These are phyloP conservation scores for Phytophthora foliorum DNA, from an alignment of 352 stramenopile genomes.

Conservation along the genomic window DNA sequence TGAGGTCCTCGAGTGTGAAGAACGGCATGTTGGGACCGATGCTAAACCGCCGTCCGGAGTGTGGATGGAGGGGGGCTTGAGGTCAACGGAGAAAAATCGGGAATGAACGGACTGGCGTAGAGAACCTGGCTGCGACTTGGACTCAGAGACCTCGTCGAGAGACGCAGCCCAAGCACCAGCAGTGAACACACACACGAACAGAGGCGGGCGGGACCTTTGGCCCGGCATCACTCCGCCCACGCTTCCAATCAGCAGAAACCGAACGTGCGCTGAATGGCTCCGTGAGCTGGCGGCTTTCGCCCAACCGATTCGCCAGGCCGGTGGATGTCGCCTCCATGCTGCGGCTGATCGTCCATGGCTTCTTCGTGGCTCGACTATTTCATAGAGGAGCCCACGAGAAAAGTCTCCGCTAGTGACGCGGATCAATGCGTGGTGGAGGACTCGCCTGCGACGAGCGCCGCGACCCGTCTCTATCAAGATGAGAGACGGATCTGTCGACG, in stretches of 20 bases:
- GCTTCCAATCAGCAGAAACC: slow-evolving; percentile 33
- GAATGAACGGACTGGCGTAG: slow-evolving; percentile 30
- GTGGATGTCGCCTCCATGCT: slow-evolving; percentile 30
- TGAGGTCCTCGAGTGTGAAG: slow-evolving; percentile 71
- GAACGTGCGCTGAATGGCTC: slow-evolving; percentile 32
- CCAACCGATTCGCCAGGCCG: slow-evolving; percentile 29
- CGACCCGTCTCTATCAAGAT: slow-evolving; percentile 15
- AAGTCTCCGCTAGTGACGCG: slow-evolving; percentile 21
- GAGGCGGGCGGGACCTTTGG: slow-evolving; percentile 15
- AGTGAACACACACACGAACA: slow-evolving; percentile 15
- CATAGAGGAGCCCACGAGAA: slow-evolving; percentile 20
- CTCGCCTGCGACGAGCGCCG: slow-evolving; percentile 16
- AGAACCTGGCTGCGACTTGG: background rate
- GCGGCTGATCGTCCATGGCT: slow-evolving; percentile 13
- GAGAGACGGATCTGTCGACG: slow-evolving; percentile 38
- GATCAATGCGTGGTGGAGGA: slow-evolving; percentile 23
- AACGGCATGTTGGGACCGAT: slow-evolving; percentile 35
- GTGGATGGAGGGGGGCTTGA: slow-evolving; percentile 23
- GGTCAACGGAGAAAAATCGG: slow-evolving; percentile 16
- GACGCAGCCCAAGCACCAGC: slow-evolving; percentile 2
- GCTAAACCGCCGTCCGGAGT: slow-evolving; percentile 22
- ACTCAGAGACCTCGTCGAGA: background rate
- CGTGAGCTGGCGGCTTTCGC: slow-evolving; percentile 25
- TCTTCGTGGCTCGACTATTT: slow-evolving; percentile 1
- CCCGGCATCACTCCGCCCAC: slow-evolving; percentile 6